phyloP scores from a whole-genome alignment of 805 yeast species.

The Metschnikowia similis region DNA sequence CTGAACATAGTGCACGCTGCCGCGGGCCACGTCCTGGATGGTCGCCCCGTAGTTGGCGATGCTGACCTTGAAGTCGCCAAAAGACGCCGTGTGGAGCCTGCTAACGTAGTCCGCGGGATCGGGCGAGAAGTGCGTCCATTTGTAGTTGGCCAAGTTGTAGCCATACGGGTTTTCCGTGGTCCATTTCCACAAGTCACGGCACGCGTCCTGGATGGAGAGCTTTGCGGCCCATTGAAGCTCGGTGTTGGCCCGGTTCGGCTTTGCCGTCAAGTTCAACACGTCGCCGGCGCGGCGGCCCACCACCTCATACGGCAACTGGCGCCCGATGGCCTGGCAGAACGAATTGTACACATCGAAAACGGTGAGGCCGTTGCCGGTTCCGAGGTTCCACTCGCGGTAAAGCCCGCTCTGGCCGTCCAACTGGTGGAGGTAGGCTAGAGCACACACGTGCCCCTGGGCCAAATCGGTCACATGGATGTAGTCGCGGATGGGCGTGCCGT shows the following conservation, averaged over 20 bases:
- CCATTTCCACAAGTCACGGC: constrained; percentile 77
- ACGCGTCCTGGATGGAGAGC: constrained; percentile 55
- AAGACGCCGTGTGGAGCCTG: constrained; percentile 31
- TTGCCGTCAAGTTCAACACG: constrained; percentile 70
- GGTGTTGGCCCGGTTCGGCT: constrained; percentile 57
- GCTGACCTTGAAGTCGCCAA: constrained; percentile 35
- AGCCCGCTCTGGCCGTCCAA: constrained; percentile 38
- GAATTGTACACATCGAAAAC: constrained; percentile 68
- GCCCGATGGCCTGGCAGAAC: constrained; percentile 62
- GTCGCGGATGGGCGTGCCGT: constrained; percentile 80
- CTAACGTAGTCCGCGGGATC: constrained; percentile 19
- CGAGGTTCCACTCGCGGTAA: constrained; percentile 77
- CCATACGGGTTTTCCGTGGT: constrained; percentile 65
- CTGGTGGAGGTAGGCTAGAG: constrained; percentile 51
- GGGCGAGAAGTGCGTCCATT: constrained; percentile 27
- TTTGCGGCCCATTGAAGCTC: constrained; percentile 66
- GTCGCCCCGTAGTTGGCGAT: constrained; percentile 51
- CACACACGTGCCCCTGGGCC: constrained; percentile 73
- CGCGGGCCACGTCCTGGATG: constrained; percentile 38
- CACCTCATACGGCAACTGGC: constrained; percentile 60
- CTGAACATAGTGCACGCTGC: constrained; percentile 36
- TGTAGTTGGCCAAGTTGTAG: constrained; percentile 33
- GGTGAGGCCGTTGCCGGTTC: constrained; percentile 77
- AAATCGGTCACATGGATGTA: constrained; percentile 79
- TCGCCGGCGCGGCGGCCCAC: constrained; percentile 71